These are phyloP conservation scores for Coniochaeta prunicola DNA, from an alignment of 2,329 filamentous ascomycete genomes.

Conservation along the genomic window DNA sequence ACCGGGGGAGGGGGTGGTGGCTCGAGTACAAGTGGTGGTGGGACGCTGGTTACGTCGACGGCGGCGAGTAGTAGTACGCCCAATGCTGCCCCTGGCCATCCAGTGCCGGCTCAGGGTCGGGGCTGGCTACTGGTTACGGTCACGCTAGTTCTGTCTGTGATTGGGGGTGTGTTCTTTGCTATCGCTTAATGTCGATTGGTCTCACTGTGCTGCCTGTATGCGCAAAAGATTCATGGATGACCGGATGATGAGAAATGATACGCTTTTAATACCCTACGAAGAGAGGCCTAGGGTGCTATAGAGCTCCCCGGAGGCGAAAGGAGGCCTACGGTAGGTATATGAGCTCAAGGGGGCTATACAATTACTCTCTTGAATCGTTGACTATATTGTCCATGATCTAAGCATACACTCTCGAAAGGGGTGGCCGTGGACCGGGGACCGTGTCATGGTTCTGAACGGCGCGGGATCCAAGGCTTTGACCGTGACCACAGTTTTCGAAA, in stretches of 20 bases:
- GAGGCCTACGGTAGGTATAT: too few species aligned
- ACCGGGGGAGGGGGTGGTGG: conserved; percentile 5
- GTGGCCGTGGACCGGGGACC: too few species aligned
- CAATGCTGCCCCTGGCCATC: conserved; percentile 8
- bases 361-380: too few species aligned
- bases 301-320: too few species aligned
- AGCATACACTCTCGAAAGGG: too few species aligned
- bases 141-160: conserved; percentile 10
- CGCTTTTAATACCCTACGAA: too few species aligned
- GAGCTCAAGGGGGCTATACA: too few species aligned
- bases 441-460: too few species aligned
- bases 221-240: neutral
- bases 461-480: too few species aligned
- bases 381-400: too few species aligned
- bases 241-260: neutral
- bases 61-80: neutral
- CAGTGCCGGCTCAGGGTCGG: conserved; percentile 4
- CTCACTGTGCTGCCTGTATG: neutral
- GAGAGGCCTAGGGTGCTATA: too few species aligned
- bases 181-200: conserved; percentile 5
- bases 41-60: conserved; percentile 11
- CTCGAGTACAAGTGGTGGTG: conserved; percentile 1
- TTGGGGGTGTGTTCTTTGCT: conserved; percentile 12
- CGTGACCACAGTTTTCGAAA: too few species aligned
- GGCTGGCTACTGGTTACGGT: conserved; percentile 10